Conservation (phyloP, 345 rosid species). For the Cardamine chenopodiifolia region DNA sequence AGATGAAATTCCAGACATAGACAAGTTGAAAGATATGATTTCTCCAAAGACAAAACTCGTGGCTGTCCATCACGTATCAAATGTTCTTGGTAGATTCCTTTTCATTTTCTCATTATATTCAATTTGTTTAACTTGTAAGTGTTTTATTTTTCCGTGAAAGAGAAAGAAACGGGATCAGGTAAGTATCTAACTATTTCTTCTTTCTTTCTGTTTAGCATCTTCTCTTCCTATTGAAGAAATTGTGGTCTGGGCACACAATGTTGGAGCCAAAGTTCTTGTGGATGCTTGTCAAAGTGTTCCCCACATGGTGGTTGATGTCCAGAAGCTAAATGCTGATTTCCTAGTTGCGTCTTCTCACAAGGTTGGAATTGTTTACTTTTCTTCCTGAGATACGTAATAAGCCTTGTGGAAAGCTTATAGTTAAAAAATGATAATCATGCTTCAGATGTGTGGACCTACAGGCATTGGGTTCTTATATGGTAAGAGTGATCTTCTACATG, state of each 20-base stretch:
- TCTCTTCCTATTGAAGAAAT: conserved; percentile 78
- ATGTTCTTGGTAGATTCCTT: conserved; percentile 71
- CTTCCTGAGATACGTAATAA: conserved; percentile 20
- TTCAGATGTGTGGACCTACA: conserved; percentile 99
- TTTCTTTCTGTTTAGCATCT: conserved; percentile 54
- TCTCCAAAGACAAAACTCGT: conserved; percentile 78
- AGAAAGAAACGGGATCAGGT: background rate
- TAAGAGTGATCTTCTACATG: conserved; percentile 64
- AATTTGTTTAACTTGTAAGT: too few relatives aligned
- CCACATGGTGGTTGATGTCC: conserved; percentile 89
- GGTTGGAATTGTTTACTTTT: conserved; percentile 56
- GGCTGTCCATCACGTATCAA: conserved; percentile 86
- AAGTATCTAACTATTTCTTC: background rate
- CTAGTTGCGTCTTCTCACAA: conserved; percentile 97
- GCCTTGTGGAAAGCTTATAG: conserved; percentile 46
- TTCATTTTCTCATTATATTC: too few relatives aligned
- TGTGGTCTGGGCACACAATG: conserved; percentile 68
- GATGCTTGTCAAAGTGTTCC: conserved; percentile 99
- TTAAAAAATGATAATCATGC: conserved; percentile 78
- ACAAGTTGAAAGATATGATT: conserved; percentile 57
- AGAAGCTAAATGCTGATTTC: conserved; percentile 78
- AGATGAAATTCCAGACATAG: conserved; percentile 67
- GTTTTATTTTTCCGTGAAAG: background rate
- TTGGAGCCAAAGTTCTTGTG: conserved; percentile 83
- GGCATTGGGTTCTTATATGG: conserved; percentile 97